phyloP scores from a whole-genome alignment of 2,329 filamentous ascomycete genomes.

The Colletotrichum lupini region DNA sequence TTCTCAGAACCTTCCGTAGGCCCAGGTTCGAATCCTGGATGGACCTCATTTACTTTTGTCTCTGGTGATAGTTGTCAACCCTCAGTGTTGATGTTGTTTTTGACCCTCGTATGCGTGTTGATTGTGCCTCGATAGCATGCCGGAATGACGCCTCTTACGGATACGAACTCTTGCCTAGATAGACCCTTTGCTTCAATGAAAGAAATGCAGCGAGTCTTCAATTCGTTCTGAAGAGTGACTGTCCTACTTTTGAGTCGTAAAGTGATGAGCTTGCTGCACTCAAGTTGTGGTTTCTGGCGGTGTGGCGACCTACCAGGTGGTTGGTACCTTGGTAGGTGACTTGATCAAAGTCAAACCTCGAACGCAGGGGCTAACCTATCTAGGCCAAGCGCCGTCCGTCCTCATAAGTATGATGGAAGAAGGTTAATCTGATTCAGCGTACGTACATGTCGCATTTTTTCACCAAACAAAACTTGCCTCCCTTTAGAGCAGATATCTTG shows the following conservation, averaged over 20 bases:
- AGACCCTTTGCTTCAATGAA: neutral
- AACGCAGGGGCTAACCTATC: neutral
- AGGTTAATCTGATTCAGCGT: neutral
- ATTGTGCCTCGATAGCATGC: neutral
- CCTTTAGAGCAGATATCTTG: neutral
- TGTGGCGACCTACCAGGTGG: neutral
- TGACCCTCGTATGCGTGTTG: neutral
- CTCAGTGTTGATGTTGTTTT: neutral
- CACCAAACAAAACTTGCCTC: neutral
- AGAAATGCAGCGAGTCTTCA: neutral
- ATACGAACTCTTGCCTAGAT: too few species aligned
- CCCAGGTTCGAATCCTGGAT: slow-evolving; percentile 40
- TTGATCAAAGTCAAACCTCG: neutral
- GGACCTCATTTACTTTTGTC: slow-evolving; percentile 9
- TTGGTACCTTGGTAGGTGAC: neutral
- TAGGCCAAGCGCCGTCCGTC: neutral
- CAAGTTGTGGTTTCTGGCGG: neutral
- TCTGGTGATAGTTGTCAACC: neutral
- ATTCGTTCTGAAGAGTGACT: neutral
- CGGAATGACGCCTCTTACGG: neutral
- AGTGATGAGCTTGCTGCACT: neutral
- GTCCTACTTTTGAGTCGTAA: neutral
- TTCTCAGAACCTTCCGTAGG: slow-evolving; percentile 7
- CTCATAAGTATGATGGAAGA: neutral
- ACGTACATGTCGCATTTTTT: neutral